Conservation (phyloP, 805 yeast species). For the Metschnikowia continentalis region DNA sequence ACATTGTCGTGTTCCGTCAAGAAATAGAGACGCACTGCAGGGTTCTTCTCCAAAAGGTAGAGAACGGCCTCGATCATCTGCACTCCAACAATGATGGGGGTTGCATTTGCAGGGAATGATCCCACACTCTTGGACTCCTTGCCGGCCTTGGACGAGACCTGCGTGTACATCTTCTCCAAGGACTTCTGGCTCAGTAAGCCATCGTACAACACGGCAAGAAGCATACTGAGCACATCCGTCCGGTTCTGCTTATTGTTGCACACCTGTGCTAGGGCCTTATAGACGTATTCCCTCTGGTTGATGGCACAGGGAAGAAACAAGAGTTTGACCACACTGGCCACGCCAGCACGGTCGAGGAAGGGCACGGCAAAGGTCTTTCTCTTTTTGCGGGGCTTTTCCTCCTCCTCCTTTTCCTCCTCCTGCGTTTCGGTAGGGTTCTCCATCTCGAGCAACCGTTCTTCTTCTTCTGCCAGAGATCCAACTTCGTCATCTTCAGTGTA, state of each 20-base stretch:
- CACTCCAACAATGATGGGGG: conserved; percentile 68
- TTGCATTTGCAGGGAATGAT: conserved; percentile 50
- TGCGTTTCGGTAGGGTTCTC: neutral
- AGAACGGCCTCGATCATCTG: conserved; percentile 76
- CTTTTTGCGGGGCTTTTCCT: conserved; percentile 2
- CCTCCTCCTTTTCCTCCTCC: neutral
- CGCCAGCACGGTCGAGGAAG: conserved; percentile 69
- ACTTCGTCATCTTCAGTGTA: conserved; percentile 20
- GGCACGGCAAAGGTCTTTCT: conserved; percentile 39
- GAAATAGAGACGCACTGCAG: conserved; percentile 68
- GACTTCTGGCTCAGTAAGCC: conserved; percentile 61
- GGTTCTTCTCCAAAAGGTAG: conserved; percentile 61
- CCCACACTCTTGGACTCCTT: conserved; percentile 5
- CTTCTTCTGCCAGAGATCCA: conserved; percentile 20
- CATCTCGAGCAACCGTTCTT: conserved; percentile 14
- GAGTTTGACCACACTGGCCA: conserved; percentile 65
- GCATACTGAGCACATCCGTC: conserved; percentile 63
- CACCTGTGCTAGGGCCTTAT: conserved; percentile 60
- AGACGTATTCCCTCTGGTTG: conserved; percentile 56
- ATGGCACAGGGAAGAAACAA: conserved; percentile 70
- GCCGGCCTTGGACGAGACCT: conserved; percentile 49
- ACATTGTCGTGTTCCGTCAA: conserved; percentile 65
- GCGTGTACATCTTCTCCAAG: conserved; percentile 57
- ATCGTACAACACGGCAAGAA: conserved; percentile 69
- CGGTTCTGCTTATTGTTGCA: conserved; percentile 78